Evolutionary conservation across 83 land plant species (phyloP).

Genomic region (Picea mariana): DNA sequence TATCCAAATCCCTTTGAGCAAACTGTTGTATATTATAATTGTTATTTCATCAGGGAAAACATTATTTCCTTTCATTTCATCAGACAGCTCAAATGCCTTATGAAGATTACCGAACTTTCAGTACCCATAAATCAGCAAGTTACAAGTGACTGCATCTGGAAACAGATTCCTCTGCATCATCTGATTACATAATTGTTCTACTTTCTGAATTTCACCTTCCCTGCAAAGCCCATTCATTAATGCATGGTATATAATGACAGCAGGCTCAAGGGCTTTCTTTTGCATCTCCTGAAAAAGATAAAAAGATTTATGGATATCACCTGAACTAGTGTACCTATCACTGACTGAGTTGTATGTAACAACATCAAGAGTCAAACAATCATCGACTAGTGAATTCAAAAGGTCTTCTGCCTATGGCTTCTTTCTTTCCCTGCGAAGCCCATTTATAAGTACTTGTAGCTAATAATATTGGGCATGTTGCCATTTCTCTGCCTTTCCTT

Average conservation of each 20-base stretch:
- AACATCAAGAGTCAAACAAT: slow-evolving; percentile 55
- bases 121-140: slow-evolving; percentile 27
- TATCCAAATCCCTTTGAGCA: slow-evolving; percentile 25
- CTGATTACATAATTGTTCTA: slow-evolving; percentile 30
- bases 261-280: slow-evolving; percentile 38
- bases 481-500: slow-evolving; percentile 40
- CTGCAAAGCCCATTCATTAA: slow-evolving; percentile 31
- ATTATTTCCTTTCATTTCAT: slow-evolving; percentile 41
- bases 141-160: slow-evolving; percentile 44
- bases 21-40: slow-evolving; percentile 23
- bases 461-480: slow-evolving; percentile 43
- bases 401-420: slow-evolving; percentile 44
- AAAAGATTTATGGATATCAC: slow-evolving; percentile 26
- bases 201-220: slow-evolving; percentile 27
- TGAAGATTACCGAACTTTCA: slow-evolving; percentile 32
- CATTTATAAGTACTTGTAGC: slow-evolving; percentile 57
- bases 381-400: slow-evolving; percentile 17
- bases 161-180: slow-evolving; percentile 35
- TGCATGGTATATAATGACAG: slow-evolving; percentile 39
- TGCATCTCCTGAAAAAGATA: slow-evolving; percentile 40
- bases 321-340: slow-evolving; percentile 35
- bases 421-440: slow-evolving; percentile 34
- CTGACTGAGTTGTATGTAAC: slow-evolving; percentile 43
- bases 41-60: slow-evolving; percentile 32
- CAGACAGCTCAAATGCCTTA: slow-evolving; percentile 27